Evolutionary conservation across 2,329 filamentous ascomycete genomes (phyloP).

Genomic region (Fusarium floridanum): DNA sequence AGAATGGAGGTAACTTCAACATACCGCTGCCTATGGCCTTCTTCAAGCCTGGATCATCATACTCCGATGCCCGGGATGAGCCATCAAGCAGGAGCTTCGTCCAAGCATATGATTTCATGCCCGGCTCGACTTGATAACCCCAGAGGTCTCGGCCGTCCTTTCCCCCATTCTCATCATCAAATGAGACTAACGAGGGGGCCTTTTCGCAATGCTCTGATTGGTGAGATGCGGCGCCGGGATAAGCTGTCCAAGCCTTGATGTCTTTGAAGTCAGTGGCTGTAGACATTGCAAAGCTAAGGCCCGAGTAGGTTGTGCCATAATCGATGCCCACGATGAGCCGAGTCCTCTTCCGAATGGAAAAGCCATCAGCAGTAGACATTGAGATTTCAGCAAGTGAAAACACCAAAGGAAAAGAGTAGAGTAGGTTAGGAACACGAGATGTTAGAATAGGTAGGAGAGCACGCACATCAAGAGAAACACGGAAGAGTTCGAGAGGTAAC

Average conservation of each 20-base stretch:
- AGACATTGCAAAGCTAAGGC: background rate
- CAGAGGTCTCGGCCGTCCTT: background rate
- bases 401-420: background rate
- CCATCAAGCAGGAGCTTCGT: background rate
- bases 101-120: background rate
- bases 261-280: background rate
- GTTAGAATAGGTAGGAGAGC: background rate
- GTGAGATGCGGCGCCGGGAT: background rate
- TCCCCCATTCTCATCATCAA: background rate
- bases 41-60: background rate
- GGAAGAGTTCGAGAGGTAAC: background rate
- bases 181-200: background rate
- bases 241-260: background rate
- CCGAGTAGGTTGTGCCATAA: background rate
- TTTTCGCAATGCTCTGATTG: background rate
- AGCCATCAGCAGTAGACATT: background rate
- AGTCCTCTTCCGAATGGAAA: background rate
- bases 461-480: background rate
- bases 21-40: background rate
- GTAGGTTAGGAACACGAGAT: background rate
- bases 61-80: background rate
- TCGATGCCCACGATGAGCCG: background rate
- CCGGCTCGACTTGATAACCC: background rate
- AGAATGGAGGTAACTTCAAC: background rate
- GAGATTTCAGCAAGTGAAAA: background rate